phyloP scores from a whole-genome alignment of 1,284 basidiomycete genomes.

The Microbotryum violaceum region DNA sequence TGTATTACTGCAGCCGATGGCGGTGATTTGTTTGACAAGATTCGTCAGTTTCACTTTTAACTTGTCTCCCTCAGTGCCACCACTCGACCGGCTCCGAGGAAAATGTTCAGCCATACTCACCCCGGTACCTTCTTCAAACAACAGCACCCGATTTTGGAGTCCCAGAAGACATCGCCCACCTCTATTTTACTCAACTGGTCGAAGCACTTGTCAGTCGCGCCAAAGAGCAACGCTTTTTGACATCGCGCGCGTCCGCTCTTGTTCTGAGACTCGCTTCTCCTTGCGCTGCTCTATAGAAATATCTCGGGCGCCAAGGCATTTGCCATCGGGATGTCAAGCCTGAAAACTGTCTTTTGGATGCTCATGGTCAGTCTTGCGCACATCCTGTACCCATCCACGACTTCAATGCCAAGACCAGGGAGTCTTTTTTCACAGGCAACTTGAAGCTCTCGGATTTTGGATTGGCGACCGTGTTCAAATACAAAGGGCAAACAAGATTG shows the following conservation, averaged over 20 bases:
- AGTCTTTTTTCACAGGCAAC: constrained; percentile 35
- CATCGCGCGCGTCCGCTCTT: neutral
- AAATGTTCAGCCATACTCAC: neutral
- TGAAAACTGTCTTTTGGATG: constrained; percentile 43
- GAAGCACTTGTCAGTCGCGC: constrained; percentile 54
- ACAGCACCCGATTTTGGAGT: constrained; percentile 79
- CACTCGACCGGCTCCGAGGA: no score
- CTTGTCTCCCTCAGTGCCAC: neutral
- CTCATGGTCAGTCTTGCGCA: constrained; percentile 16
- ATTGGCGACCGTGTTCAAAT: constrained; percentile 79
- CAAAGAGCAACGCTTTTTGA: constrained; percentile 44
- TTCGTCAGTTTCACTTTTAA: constrained; percentile 53
- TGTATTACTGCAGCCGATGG: constrained; percentile 63
- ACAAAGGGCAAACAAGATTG: constrained; percentile 73
- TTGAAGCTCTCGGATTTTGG: constrained; percentile 96
- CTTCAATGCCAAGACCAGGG: neutral
- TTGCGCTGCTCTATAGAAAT: constrained; percentile 32
- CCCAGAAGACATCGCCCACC: constrained; percentile 77
- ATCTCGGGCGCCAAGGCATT: constrained; percentile 48
- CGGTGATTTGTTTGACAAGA: constrained; percentile 97
- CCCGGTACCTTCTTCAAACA: neutral
- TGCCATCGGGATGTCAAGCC: constrained; percentile 46
- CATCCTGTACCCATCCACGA: constrained; percentile 50
- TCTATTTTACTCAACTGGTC: constrained; percentile 85
- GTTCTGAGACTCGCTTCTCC: no score